Evolutionary conservation across 2,329 filamentous ascomycete genomes (phyloP).

Genomic region (Beauveria asiatica): DNA sequence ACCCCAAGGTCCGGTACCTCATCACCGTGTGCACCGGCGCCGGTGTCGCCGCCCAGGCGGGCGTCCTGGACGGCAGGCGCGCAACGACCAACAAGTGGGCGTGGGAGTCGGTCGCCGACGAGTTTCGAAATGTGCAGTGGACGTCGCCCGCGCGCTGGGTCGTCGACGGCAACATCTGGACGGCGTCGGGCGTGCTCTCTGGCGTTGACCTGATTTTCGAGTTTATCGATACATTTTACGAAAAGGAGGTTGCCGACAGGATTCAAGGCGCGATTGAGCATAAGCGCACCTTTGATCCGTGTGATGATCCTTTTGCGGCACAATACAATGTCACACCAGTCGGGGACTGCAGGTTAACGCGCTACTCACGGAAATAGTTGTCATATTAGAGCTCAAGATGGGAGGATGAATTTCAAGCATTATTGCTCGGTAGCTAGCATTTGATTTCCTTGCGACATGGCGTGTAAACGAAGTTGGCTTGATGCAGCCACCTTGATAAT

Average conservation of each 20-base stretch:
- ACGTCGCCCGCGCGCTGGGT: conserved; percentile 54
- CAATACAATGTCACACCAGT: conserved; percentile 8
- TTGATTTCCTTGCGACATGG: too few relatives aligned
- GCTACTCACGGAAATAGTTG: neutral
- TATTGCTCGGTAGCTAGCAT: too few relatives aligned
- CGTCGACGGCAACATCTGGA: conserved; percentile 56
- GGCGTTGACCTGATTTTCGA: conserved; percentile 15
- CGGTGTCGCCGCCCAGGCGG: conserved; percentile 46
- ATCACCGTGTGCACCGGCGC: conserved; percentile 60
- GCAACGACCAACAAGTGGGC: conserved; percentile 59
- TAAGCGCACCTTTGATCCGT: conserved; percentile 12
- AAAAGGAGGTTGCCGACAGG: neutral
- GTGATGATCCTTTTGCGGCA: conserved; percentile 15
- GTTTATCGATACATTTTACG: conserved; percentile 14
- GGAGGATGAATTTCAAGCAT: too few relatives aligned
- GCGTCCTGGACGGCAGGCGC: conserved; percentile 47
- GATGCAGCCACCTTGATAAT: too few relatives aligned
- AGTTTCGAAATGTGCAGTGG: conserved; percentile 47
- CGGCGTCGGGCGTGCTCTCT: conserved; percentile 40
- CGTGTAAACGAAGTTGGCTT: too few relatives aligned
- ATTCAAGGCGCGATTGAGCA: conserved; percentile 13
- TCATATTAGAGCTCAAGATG: too few relatives aligned
- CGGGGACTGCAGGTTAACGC: conserved; percentile 3
- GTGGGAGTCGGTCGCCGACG: conserved; percentile 37
- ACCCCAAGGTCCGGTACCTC: conserved; percentile 43